These are phyloP conservation scores for Rubia peregrina DNA, from an alignment of 305 asterid species.

Conservation along the genomic window DNA sequence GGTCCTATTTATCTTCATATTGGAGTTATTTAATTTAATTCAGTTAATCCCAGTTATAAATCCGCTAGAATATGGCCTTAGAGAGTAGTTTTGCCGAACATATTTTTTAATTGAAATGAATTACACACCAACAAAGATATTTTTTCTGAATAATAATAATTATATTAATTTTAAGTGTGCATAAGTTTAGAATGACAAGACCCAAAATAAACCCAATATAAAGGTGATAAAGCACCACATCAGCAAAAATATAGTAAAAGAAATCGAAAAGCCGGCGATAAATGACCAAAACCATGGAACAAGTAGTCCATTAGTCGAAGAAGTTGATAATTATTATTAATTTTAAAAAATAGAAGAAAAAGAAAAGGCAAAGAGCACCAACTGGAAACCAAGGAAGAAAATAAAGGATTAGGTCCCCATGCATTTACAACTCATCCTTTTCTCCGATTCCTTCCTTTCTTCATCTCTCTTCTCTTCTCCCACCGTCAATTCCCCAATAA, in stretches of 20 bases:
- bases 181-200: no score
- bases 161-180: no score
- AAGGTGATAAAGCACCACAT: not conserved
- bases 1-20: no score
- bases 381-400: not conserved
- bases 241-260: not conserved
- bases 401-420: not conserved
- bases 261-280: not conserved
- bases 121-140: no score
- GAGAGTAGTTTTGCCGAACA: no score
- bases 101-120: no score
- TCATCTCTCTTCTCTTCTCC: not conserved
- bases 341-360: not conserved
- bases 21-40: no score
- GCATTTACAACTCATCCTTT: constrained; percentile 4
- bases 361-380: not conserved
- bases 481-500: not conserved
- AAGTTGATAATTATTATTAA: not conserved
- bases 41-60: no score
- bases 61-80: no score
- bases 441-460: not conserved
- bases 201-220: no score
- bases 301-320: not conserved
- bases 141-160: no score
- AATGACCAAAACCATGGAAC: not conserved